Evolutionary conservation across 2,329 filamentous ascomycete species (phyloP).

Genomic region (Capronia americana): DNA sequence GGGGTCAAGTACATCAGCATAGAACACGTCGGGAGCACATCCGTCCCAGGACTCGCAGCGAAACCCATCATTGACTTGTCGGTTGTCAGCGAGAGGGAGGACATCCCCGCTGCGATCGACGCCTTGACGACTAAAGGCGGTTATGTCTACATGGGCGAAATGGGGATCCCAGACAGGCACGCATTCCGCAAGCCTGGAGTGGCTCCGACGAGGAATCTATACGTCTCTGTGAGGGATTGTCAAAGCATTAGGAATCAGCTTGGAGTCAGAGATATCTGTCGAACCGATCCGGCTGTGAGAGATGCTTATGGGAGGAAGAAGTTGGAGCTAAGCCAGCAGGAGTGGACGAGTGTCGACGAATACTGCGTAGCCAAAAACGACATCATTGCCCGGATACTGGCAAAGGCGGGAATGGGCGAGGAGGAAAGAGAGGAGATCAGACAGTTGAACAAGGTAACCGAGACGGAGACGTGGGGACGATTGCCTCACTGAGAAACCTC

Average conservation of each 20-base stretch:
- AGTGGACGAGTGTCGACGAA: constrained; percentile 34
- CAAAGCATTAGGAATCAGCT: constrained; percentile 48
- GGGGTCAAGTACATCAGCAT: constrained; percentile 38
- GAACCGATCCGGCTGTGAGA: constrained; percentile 42
- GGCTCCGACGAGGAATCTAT: constrained; percentile 45
- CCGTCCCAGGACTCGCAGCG: constrained; percentile 45
- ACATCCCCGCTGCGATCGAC: constrained; percentile 41
- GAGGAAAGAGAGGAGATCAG: constrained; percentile 32
- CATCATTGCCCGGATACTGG: constrained; percentile 32
- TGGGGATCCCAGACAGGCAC: constrained; percentile 46
- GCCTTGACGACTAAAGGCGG: constrained; percentile 43
- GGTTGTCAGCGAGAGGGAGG: constrained; percentile 42
- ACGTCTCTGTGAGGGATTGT: constrained; percentile 47
- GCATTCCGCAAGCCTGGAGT: constrained; percentile 45
- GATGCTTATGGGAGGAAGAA: constrained; percentile 38
- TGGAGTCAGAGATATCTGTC: constrained; percentile 46
- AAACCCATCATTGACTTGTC: constrained; percentile 50
- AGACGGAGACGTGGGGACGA: not conserved
- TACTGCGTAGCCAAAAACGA: constrained; percentile 38
- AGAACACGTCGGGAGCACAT: constrained; percentile 49
- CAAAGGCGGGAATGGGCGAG: constrained; percentile 26
- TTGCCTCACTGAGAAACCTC: not conserved
- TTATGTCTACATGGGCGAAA: constrained; percentile 48
- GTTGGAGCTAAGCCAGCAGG: constrained; percentile 25
- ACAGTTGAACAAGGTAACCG: constrained; percentile 18